phyloP scores from a whole-genome alignment of 106 monocot species.

The Dendrobium chrysotoxum region DNA sequence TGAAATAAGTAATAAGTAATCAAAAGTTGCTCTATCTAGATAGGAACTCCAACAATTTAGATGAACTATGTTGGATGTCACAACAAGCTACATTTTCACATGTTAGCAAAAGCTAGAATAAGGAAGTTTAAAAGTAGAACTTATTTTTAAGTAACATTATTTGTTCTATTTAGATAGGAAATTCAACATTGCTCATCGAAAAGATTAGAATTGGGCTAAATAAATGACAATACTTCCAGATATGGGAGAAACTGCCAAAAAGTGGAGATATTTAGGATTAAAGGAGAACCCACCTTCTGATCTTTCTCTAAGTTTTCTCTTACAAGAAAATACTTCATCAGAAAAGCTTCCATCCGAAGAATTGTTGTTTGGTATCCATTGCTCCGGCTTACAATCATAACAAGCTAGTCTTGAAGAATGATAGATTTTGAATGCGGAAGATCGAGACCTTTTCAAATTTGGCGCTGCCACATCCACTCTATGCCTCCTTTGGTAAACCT shows the following conservation, averaged over 20 bases:
- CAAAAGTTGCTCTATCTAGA: too few relatives aligned
- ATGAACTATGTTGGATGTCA: too few relatives aligned
- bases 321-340: neutral
- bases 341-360: neutral
- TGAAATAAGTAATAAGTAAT: too few relatives aligned
- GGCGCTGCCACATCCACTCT: neutral
- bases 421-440: neutral
- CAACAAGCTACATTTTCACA: too few relatives aligned
- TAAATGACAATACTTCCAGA: neutral
- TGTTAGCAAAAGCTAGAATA: too few relatives aligned
- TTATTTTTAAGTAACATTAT: too few relatives aligned
- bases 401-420: neutral
- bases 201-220: too few relatives aligned
- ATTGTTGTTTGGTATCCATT: neutral
- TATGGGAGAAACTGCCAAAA: neutral
- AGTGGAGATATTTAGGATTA: neutral
- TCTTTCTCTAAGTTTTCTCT: neutral
- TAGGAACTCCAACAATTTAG: too few relatives aligned
- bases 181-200: too few relatives aligned
- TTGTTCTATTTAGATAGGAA: too few relatives aligned
- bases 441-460: neutral
- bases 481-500: neutral
- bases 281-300: neutral
- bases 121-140: too few relatives aligned
- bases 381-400: neutral